Conservation (phyloP, 78 protist species). For the Blattamonas nauphoetae region DNA sequence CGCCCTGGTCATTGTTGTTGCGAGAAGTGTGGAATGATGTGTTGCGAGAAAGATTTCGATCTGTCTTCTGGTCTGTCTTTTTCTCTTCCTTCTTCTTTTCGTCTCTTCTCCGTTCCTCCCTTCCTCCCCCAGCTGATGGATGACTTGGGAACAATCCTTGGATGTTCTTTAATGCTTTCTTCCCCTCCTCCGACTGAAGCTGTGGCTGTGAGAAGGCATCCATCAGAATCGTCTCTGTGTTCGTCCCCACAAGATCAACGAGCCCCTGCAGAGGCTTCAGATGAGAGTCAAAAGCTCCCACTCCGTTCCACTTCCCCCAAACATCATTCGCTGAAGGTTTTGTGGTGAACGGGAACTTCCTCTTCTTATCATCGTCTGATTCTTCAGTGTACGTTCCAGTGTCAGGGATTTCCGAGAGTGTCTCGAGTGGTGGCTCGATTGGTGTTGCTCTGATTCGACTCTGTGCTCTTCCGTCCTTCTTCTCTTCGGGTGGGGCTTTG, state of each 20-base stretch:
- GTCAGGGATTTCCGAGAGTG: neutral
- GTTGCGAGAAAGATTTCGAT: neutral
- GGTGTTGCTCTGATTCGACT: conserved; percentile 17
- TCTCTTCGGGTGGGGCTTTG: neutral
- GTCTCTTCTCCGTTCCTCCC: neutral
- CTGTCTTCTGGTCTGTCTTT: neutral
- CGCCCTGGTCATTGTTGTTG: no score
- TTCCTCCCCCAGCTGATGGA: no score
- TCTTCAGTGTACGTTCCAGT: neutral
- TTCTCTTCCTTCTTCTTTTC: neutral
- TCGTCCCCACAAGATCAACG: neutral
- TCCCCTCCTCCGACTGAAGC: neutral
- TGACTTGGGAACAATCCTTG: neutral
- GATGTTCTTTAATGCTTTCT: neutral
- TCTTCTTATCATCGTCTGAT: neutral
- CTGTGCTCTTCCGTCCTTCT: conserved; percentile 17
- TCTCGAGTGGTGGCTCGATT: neutral
- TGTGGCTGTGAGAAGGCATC: neutral
- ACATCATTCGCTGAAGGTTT: neutral
- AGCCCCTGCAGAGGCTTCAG: neutral
- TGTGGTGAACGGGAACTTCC: no score
- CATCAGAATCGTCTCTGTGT: neutral
- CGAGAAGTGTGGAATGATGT: neutral
- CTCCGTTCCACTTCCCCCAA: conserved; percentile 7
- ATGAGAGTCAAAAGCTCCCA: neutral